Evolutionary conservation across 257 asterid species (phyloP).

Genomic region (Capsicum baccatum): DNA sequence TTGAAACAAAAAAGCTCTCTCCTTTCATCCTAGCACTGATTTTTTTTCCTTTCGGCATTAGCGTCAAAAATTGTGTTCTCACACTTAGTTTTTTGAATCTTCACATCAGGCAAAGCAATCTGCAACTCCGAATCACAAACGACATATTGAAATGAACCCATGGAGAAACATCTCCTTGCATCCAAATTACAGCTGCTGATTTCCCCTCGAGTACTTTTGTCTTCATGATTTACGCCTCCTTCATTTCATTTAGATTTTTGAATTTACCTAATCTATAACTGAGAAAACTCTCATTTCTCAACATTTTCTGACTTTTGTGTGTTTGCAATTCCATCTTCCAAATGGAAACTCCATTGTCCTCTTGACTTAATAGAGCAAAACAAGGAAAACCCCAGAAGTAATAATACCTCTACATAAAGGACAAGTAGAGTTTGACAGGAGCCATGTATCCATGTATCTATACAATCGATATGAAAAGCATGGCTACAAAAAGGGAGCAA

Average conservation of each 20-base stretch:
- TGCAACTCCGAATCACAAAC: conserved; percentile 49
- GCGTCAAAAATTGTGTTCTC: conserved; percentile 32
- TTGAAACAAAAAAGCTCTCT: conserved; percentile 71
- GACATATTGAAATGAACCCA: conserved; percentile 69
- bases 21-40: conserved; percentile 54
- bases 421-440: conserved; percentile 81
- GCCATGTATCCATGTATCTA: conserved; percentile 74
- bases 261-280: conserved; percentile 60
- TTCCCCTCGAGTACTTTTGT: conserved; percentile 31
- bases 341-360: conserved; percentile 32
- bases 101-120: conserved; percentile 43
- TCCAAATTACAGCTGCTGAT: conserved; percentile 48
- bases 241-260: conserved; percentile 38
- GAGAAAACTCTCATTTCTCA: conserved; percentile 46
- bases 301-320: conserved; percentile 32
- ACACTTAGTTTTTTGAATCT: background rate
- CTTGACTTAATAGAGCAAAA: conserved; percentile 24
- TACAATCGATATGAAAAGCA: conserved; percentile 88
- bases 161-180: conserved; percentile 67
- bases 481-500: conserved; percentile 91
- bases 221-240: conserved; percentile 32
- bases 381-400: conserved; percentile 30
- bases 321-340: conserved; percentile 24
- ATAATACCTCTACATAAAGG: conserved; percentile 81
- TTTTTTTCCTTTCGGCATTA: conserved; percentile 45